Conservation (phyloP, 1,284 basidiomycete genomes). For the Sporisorium reilianum region DNA sequence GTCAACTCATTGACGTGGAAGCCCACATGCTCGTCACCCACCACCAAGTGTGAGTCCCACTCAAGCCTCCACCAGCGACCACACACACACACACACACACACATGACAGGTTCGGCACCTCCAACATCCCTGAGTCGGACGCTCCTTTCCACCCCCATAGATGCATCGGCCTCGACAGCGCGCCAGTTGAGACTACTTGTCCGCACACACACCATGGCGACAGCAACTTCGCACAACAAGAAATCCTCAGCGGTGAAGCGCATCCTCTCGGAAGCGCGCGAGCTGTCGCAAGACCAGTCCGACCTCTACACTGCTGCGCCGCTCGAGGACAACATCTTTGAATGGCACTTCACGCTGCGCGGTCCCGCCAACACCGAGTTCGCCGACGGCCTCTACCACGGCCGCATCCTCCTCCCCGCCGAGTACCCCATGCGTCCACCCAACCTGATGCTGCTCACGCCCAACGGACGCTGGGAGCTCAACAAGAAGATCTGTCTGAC, state of each 20-base stretch:
- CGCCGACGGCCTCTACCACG: conserved; percentile 78
- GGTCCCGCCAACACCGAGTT: conserved; percentile 75
- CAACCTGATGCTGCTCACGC: conserved; percentile 92
- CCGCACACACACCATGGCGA: conserved; percentile 26
- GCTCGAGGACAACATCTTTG: conserved; percentile 74
- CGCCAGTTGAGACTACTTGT: not conserved
- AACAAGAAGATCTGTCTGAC: conserved; percentile 83
- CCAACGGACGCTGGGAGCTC: conserved; percentile 92
- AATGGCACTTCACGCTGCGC: conserved; percentile 97
- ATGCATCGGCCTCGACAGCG: not conserved
- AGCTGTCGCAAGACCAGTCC: conserved; percentile 83
- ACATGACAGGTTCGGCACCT: not conserved
- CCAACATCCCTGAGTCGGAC: not conserved
- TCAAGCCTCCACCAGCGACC: not conserved
- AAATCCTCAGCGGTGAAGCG: conserved; percentile 86
- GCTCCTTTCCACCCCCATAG: not conserved
- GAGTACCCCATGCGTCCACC: conserved; percentile 96
- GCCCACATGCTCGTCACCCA: not conserved
- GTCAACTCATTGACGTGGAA: conserved; percentile 1
- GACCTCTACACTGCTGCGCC: conserved; percentile 87
- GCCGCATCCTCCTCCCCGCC: conserved; percentile 87
- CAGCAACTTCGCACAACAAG: conserved; percentile 57
- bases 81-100: conserved; percentile 1
- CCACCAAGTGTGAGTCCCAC: not conserved
- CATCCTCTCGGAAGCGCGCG: conserved; percentile 93